Percentiles rank a stretch among this genome's conserved stretches.
Evolutionary conservation across 2,329 filamentous ascomycete genomes (phyloP).

Genomic region (Akanthomyces lecanii): DNA sequence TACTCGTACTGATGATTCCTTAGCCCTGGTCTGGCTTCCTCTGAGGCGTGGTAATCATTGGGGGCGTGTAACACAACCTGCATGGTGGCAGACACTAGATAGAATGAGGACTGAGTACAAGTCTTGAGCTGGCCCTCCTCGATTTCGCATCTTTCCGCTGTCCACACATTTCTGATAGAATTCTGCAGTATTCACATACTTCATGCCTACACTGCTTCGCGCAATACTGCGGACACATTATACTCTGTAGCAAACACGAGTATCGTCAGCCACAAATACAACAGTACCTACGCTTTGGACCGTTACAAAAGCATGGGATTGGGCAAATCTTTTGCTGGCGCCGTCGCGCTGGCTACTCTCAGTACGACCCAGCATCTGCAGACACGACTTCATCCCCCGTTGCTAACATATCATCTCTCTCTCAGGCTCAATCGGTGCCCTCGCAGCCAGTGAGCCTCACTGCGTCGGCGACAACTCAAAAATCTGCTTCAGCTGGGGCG

Average conservation of each 20-base stretch:
- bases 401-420: background rate
- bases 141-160: background rate
- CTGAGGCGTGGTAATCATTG: background rate
- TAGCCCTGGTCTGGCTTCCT: too few relatives aligned
- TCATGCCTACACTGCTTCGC: too few relatives aligned
- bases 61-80: background rate
- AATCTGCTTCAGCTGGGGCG: constrained; percentile 54
- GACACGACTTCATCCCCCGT: background rate
- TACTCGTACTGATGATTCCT: background rate
- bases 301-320: constrained; percentile 1
- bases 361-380: background rate
- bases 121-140: background rate
- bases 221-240: too few relatives aligned
- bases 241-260: background rate
- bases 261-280: background rate
- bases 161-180: too few relatives aligned
- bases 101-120: background rate
- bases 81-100: background rate
- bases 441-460: constrained; percentile 29
- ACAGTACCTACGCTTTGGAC: too few relatives aligned
- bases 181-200: background rate
- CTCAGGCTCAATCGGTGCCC: constrained; percentile 16
- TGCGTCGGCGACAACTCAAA: constrained; percentile 37
- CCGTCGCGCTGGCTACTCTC: constrained; percentile 12
- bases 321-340: background rate